phyloP scores from a whole-genome alignment of 2,329 filamentous ascomycete species.

The Clarireedia paspali region DNA sequence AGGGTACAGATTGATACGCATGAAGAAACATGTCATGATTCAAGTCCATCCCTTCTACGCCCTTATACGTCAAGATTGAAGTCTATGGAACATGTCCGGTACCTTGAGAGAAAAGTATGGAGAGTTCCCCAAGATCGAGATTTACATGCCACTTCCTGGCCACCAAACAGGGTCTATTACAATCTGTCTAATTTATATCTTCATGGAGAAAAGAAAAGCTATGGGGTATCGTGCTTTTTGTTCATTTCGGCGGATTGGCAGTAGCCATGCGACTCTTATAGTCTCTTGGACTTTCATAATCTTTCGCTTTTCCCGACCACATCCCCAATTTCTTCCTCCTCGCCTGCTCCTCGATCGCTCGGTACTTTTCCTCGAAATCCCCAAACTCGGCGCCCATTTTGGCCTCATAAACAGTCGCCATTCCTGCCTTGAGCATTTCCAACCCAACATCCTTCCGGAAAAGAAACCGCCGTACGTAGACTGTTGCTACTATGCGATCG shows the following conservation, averaged over 20 bases:
- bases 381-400: conserved; percentile 89
- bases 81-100: neutral
- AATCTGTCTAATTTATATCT: neutral
- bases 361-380: conserved; percentile 53
- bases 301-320: conserved; percentile 59
- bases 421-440: conserved; percentile 77
- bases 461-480: conserved; percentile 59
- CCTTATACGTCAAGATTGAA: neutral
- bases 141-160: no score
- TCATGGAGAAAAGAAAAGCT: neutral
- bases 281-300: conserved; percentile 76
- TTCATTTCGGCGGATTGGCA: conserved; percentile 25
- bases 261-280: conserved; percentile 60
- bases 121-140: no score
- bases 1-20: neutral
- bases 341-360: conserved; percentile 57
- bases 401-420: conserved; percentile 90
- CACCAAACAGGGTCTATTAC: no score
- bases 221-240: neutral
- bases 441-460: conserved; percentile 74
- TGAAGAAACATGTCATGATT: neutral
- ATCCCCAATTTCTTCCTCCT: conserved; percentile 60
- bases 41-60: neutral
- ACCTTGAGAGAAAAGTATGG: no score
- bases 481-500: conserved; percentile 80